phyloP scores from a whole-genome alignment of 257 asterid genomes.

The Solanum pinnatisectum region DNA sequence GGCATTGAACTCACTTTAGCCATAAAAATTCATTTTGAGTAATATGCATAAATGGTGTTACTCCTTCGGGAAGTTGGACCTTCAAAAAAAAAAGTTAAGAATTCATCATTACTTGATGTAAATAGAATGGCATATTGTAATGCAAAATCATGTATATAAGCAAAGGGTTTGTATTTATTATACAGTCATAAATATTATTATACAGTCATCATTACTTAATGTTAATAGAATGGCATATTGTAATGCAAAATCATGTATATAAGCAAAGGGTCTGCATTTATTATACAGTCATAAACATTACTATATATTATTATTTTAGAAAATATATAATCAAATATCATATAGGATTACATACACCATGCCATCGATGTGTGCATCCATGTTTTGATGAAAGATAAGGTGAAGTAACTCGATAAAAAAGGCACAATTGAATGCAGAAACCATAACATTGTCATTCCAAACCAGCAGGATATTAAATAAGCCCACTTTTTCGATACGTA shows the following conservation, averaged over 20 bases:
- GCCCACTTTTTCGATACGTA: neutral
- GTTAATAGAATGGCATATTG: neutral
- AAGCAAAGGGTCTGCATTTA: neutral
- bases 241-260: neutral
- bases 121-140: neutral
- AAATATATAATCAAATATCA: no score
- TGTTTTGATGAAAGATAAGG: neutral
- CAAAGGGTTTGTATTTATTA: neutral
- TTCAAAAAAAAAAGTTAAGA: constrained; percentile 18
- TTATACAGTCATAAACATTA: no score
- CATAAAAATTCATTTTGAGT: neutral
- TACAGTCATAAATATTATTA: no score
- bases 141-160: neutral
- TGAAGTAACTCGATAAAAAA: neutral
- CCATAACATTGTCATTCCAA: neutral
- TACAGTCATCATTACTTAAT: no score
- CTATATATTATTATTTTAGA: no score
- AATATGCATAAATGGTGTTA: neutral
- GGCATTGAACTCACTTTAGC: neutral
- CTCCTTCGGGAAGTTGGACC: constrained; percentile 45
- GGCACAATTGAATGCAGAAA: neutral
- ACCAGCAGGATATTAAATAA: neutral
- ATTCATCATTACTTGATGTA: constrained; percentile 6
- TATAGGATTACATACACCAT: neutral
- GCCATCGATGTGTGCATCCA: neutral